Evolutionary conservation across 2,329 filamentous ascomycete species (phyloP).

Genomic region (Sclerotinia subarctica): DNA sequence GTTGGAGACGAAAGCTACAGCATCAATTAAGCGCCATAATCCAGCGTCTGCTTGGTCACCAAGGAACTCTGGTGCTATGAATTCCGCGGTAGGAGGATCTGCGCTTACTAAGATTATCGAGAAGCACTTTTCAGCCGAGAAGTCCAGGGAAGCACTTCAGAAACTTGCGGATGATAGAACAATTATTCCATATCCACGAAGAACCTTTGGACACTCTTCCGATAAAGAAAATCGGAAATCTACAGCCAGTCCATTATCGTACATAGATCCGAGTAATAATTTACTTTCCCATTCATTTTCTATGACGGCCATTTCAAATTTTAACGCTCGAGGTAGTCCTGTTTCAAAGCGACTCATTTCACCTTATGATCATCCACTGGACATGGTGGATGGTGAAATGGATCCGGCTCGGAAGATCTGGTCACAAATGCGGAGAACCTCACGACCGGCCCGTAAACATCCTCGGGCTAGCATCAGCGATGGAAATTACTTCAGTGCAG

Average conservation of each 20-base stretch:
- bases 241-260: background rate
- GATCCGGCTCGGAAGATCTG: constrained; percentile 39
- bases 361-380: constrained; percentile 17
- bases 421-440: constrained; percentile 36
- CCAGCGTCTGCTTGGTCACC: constrained; percentile 52
- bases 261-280: background rate
- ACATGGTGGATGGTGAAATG: constrained; percentile 22
- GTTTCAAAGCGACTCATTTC: background rate
- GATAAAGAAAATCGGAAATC: constrained; percentile 18
- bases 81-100: constrained; percentile 30
- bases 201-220: constrained; percentile 7
- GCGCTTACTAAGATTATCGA: constrained; percentile 33
- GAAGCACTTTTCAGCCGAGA: constrained; percentile 28
- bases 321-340: background rate
- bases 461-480: constrained; percentile 28
- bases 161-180: constrained; percentile 27
- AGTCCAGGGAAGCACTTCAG: constrained; percentile 28
- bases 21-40: constrained; percentile 50
- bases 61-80: constrained; percentile 39
- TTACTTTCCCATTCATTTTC: constrained; percentile 15
- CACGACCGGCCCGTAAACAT: constrained; percentile 27
- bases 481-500: constrained; percentile 28
- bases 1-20: constrained; percentile 52
- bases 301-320: constrained; percentile 16
- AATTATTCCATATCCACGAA: constrained; percentile 22